Evolutionary conservation across 2,329 filamentous ascomycete species (phyloP).

Genomic region (Paecilomyces sp.): DNA sequence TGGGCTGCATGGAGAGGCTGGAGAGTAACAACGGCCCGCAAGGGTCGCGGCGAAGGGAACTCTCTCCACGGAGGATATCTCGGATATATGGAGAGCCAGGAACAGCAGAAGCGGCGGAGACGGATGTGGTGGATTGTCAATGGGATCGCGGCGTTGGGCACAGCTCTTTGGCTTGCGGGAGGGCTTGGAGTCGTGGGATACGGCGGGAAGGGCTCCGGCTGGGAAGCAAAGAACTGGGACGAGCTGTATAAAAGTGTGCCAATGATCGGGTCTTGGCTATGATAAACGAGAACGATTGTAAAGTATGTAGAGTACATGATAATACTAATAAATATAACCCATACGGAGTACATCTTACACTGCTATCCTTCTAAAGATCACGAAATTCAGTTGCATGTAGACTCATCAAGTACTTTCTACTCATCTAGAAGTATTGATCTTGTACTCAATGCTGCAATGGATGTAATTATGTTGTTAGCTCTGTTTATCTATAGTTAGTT

Average conservation of each 20-base stretch:
- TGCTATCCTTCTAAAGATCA: not conserved
- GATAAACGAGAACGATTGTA: slow-evolving; percentile 6
- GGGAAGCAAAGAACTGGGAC: slow-evolving; percentile 76
- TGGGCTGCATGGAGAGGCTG: slow-evolving; percentile 71
- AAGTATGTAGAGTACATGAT: not conserved
- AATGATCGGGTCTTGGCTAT: slow-evolving; percentile 47
- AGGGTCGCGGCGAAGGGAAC: slow-evolving; percentile 17
- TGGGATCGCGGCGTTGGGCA: slow-evolving; percentile 50
- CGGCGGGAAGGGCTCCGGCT: slow-evolving; percentile 63
- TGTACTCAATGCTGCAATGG: too few species aligned
- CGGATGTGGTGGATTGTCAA: slow-evolving; percentile 68
- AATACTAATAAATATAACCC: not conserved
- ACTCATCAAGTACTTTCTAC: too few species aligned
- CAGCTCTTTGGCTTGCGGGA: slow-evolving; percentile 72
- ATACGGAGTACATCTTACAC: not conserved
- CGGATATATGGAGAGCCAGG: slow-evolving; percentile 42
- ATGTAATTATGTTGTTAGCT: too few species aligned
- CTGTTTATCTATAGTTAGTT: not conserved
- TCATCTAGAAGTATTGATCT: too few species aligned
- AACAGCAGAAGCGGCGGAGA: slow-evolving; percentile 47
- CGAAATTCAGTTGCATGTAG: too few species aligned
- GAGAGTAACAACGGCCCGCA: slow-evolving; percentile 33
- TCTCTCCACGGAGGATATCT: slow-evolving; percentile 25
- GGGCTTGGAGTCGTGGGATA: slow-evolving; percentile 70
- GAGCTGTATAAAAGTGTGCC: slow-evolving; percentile 59